Base-by-base conservation (phyloP, 352 stramenopile species). In the Peronospora belbahrii region DNA sequence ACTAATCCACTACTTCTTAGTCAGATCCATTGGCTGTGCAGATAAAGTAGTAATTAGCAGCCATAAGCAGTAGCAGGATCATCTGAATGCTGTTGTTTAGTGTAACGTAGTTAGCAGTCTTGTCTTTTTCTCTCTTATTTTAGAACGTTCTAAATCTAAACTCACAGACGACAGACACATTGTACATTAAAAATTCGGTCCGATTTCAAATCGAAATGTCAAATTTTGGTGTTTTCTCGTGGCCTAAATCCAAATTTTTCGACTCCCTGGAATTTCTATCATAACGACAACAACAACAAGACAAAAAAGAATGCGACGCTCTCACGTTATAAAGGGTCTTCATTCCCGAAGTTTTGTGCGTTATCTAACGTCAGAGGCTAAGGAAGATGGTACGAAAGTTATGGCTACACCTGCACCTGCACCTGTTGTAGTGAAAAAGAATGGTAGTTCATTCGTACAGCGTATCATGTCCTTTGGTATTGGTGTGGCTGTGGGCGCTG, bases 381-480 rank as follows among this genome's bases (percentile, higher is more conserved):
- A 77, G 58, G 69, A 77, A 36, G 58, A 62, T 3, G 36, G 30
- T 17, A 47, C 60, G 17, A 11, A 28, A 28, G 42, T 36, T 4
- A n/a, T n/a, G n/a, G n/a, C n/a, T n/a, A 35, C 52, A 4, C 28
- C 71, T 6, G 47, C 62, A 2, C 41, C 58, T 22, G 41, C 64
- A 3, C 60, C 64, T 19, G 47, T 65, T 7, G 60, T 68, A 15
- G 52, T 68, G 6, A 70, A 72, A 43, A 73, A 67, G 32, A 59
- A 55, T 27, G 78, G 78, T 42, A 86, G 72, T 61, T 85, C 74
- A 27, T 77, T 89, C 52, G 52, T 78, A 43, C 74, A 89, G 57
- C 78, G 78, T 18, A 52, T 89, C 22, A 42, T 81, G 37, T 71
- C 78, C 15, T 89, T 89, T 49, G 71, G 61, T 22, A 69, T 89